Percentiles rank a stretch among this genome's conserved stretches.
Evolutionary conservation across 2,329 filamentous ascomycete genomes (phyloP).

Genomic region (Aspergillus aculeatinus): DNA sequence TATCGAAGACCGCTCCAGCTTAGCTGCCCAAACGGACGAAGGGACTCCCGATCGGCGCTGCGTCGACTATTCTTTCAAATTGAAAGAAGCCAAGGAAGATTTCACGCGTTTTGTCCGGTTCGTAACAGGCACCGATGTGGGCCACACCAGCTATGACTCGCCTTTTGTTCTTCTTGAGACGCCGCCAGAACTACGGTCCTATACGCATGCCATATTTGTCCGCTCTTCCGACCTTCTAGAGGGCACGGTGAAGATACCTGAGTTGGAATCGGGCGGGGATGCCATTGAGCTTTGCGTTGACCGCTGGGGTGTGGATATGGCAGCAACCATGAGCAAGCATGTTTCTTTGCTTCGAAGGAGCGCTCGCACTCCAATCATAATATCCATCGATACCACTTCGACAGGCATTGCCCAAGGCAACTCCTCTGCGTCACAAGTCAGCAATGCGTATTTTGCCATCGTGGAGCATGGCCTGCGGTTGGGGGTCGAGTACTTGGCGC

Average conservation of each 20-base stretch:
- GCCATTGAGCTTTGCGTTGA: constrained; percentile 62
- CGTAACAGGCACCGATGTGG: constrained; percentile 54
- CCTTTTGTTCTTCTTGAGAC: constrained; percentile 61
- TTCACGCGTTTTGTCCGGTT: constrained; percentile 61
- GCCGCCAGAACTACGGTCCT: constrained; percentile 57
- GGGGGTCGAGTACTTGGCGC: constrained; percentile 42
- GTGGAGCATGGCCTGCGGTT: constrained; percentile 41
- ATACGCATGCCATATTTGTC: constrained; percentile 44
- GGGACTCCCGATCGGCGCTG: constrained; percentile 46
- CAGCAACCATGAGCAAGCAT: constrained; percentile 54
- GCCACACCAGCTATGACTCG: constrained; percentile 56
- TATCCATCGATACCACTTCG: constrained; percentile 50
- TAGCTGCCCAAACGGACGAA: constrained; percentile 24
- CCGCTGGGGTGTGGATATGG: constrained; percentile 53
- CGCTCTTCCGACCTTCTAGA: constrained; percentile 37
- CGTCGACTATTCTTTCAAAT: constrained; percentile 49
- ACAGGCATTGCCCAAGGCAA: constrained; percentile 16
- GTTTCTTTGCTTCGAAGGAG: constrained; percentile 59
- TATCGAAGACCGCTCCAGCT: constrained; percentile 44
- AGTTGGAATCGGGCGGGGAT: constrained; percentile 59
- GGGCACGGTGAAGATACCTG: constrained; percentile 45
- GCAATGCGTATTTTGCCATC: constrained; percentile 35
- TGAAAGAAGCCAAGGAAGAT: constrained; percentile 58
- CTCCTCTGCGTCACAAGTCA: constrained; percentile 8
- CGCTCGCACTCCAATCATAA: constrained; percentile 57